These are phyloP conservation scores for Diutina ranongensis DNA, from an alignment of 1,139 yeast species.

Conservation along the genomic window DNA sequence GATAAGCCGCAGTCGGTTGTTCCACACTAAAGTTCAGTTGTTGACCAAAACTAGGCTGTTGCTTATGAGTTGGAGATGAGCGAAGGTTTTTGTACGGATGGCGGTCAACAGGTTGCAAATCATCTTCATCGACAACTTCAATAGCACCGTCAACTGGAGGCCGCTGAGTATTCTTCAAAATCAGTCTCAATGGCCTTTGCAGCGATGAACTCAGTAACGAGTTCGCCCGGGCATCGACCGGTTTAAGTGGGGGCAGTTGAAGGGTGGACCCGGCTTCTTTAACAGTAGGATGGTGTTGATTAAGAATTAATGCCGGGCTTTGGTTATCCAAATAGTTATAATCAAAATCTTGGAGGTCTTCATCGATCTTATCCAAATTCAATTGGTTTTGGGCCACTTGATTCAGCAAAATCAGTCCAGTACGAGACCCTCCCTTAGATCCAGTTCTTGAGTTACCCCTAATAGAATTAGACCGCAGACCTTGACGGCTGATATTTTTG, in stretches of 20 bases:
- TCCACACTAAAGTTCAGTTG: neutral
- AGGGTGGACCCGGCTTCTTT: neutral
- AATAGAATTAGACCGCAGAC: constrained; percentile 20
- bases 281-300: constrained; percentile 3
- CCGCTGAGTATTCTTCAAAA: constrained; percentile 4
- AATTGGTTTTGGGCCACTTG: constrained; percentile 10
- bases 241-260: constrained; percentile 4
- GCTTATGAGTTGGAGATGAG: neutral
- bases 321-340: constrained; percentile 19
- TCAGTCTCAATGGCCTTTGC: neutral
- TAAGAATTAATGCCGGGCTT: neutral
- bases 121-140: neutral
- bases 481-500: constrained; percentile 27
- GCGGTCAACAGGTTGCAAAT: neutral
- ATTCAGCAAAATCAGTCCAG: constrained; percentile 14
- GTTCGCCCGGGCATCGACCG: constrained; percentile 2
- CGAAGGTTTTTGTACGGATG: neutral
- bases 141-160: neutral
- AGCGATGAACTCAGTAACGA: neutral
- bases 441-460: neutral
- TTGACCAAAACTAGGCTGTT: neutral
- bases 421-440: constrained; percentile 5
- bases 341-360: constrained; percentile 34
- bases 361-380: constrained; percentile 31
- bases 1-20: neutral